These are phyloP conservation scores for Saraca asoca DNA, from an alignment of 331 rosid species.

Conservation along the genomic window DNA sequence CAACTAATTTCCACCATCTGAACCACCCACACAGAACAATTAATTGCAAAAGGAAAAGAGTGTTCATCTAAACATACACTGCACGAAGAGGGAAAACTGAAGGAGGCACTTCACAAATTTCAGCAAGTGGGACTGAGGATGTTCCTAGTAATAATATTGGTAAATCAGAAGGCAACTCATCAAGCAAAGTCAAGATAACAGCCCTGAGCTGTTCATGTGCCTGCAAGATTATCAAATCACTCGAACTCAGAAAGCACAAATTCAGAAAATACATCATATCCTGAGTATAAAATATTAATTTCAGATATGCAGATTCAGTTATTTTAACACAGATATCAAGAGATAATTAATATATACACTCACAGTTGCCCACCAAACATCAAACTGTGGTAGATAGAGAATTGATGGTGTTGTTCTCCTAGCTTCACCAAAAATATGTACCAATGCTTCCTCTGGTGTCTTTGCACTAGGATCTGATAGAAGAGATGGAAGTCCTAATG, in stretches of 20 bases:
- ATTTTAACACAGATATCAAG: constrained; percentile 21
- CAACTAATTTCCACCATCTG: constrained; percentile 3
- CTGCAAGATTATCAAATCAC: constrained; percentile 50
- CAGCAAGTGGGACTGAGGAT: constrained; percentile 59
- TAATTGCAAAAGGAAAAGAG: constrained; percentile 14
- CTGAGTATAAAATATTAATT: constrained; percentile 8
- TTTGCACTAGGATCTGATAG: constrained; percentile 98
- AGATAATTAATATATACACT: constrained; percentile 42
- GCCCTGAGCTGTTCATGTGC: constrained; percentile 95
- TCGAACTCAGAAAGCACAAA: constrained; percentile 33
- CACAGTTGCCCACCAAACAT: constrained; percentile 98
- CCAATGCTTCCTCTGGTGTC: constrained; percentile 95
- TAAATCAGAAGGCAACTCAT: constrained; percentile 82
- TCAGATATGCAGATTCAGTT: constrained; percentile 27
- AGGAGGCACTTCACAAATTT: constrained; percentile 69
- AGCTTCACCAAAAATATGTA: constrained; percentile 96
- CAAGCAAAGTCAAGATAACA: constrained; percentile 81
- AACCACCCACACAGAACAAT: constrained; percentile 19
- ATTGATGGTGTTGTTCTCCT: constrained; percentile 93
- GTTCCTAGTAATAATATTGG: constrained; percentile 85
- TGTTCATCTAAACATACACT: constrained; percentile 55
- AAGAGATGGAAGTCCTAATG: constrained; percentile 90
- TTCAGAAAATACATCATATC: constrained; percentile 21
- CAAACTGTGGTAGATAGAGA: constrained; percentile 88
- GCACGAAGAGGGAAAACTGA: constrained; percentile 66